A percentile compares a stretch with the other conserved stretches of the same genome.
phyloP scores from a whole-genome alignment of 2,329 filamentous ascomycete species.

The Tolypocladium amazonense region DNA sequence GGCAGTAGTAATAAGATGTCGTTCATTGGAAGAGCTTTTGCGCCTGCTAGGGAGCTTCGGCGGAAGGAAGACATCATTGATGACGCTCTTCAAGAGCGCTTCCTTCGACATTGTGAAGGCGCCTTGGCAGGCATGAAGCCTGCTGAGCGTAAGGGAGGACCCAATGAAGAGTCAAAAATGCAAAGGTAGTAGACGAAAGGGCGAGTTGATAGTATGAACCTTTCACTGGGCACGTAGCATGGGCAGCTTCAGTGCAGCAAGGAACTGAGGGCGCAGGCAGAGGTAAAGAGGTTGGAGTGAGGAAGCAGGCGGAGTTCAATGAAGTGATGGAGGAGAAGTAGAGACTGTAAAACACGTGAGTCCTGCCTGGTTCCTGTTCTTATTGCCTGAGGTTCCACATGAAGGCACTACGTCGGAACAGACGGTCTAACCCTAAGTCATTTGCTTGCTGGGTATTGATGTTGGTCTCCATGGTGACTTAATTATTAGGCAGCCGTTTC shows the following conservation, averaged over 20 bases:
- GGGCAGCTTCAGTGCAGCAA: not conserved
- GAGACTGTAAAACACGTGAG: not conserved
- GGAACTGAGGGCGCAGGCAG: not conserved
- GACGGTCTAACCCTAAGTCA: too few species aligned
- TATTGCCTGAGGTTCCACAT: not conserved
- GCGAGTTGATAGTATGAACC: not conserved
- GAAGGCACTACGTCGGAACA: too few species aligned
- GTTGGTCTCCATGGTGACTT: too few species aligned
- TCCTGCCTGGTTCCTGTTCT: not conserved
- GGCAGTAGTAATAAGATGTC: not conserved
- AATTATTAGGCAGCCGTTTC: too few species aligned
- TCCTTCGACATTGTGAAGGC: not conserved
- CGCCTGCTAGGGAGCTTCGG: not conserved
- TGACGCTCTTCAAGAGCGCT: not conserved
- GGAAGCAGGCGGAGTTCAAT: not conserved
- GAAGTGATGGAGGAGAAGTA: not conserved
- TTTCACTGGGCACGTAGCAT: not conserved
- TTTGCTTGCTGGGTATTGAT: too few species aligned
- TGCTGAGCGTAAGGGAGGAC: not conserved
- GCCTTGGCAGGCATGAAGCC: not conserved
- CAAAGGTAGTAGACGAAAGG: not conserved
- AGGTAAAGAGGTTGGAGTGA: too few species aligned
- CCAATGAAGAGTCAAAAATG: too few species aligned
- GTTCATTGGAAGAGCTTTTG: not conserved
- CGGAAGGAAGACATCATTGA: conserved; percentile 5